Base-by-base conservation (phyloP, 2,329 filamentous ascomycete genomes). In the Aspergillus sp. region DNA sequence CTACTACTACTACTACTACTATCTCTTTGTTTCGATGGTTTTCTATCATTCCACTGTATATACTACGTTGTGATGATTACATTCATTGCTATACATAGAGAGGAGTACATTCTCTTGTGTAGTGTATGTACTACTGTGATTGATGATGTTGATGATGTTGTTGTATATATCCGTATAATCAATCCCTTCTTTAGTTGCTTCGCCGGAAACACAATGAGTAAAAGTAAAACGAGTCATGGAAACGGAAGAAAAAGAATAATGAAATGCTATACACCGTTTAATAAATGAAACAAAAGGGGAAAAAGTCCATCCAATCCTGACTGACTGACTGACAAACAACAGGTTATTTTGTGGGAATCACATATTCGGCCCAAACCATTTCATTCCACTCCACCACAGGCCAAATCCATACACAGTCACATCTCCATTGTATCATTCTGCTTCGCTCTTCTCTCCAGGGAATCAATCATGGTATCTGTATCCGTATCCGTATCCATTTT, bases 381-480 rank as follows among this genome's bases (percentile, higher is more conserved):
- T 8, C 39, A n/a, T 11, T 6, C 17, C 41, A 44, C 13, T 23
- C 21, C 21, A 44, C 13, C 41, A 44, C 19, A 21, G 30, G 30
- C 30, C 30, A 32, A 11, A 32, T 11, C 11, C 41, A 17, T 17
- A 32, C 49, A 48, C 49, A 48, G 6, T 47, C 41, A 52, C 32
- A 39, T 17, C 21, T 49, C 19, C 25, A 25, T 32, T 38, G 21
- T 57, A 50, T 57, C 44, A 38, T 50, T 49, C 23, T 41, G 27
- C 44, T 50, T 39, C 23, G 32, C 47, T 30, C 50, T 47, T 57
- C 30, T 49, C 25, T 17, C 38, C 30, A 49, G 54, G 32, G 32
- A 30, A 44, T 50, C 32, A 50, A 55, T 52, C 50, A 41, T 53
- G 51, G 32, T 53, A 53, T 53, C 51, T 23, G 32, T 39, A 25